Conservation (phyloP, 192 early-diverging fungal genomes). For the Piromyces finnis region DNA sequence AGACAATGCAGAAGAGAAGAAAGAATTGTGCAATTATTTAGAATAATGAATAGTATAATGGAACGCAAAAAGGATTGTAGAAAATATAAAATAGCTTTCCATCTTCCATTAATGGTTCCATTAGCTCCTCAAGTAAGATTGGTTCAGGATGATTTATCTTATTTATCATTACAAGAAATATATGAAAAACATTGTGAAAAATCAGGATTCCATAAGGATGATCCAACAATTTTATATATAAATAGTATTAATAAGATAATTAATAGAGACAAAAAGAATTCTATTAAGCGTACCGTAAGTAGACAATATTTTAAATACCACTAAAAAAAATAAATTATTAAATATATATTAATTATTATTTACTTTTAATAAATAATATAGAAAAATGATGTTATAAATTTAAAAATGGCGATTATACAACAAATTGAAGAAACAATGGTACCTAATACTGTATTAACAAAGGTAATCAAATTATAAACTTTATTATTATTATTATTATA, state of each 20-base stretch:
- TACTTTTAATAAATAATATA: conserved; percentile 9
- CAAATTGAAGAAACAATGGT: conserved; percentile 70
- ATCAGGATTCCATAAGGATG: conserved; percentile 64
- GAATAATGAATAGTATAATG: conserved; percentile 73
- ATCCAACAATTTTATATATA: conserved; percentile 64
- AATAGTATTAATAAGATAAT: conserved; percentile 49
- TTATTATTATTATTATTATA: background rate
- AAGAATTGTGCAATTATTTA: conserved; percentile 83
- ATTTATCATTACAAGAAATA: conserved; percentile 78
- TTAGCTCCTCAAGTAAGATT: conserved; percentile 81
- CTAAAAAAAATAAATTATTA: too few species aligned
- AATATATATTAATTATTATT: background rate
- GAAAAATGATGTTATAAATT: conserved; percentile 48
- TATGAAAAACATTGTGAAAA: conserved; percentile 74
- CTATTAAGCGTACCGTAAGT: conserved; percentile 31
- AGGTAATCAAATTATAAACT: conserved; percentile 17
- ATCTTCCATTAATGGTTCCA: conserved; percentile 80
- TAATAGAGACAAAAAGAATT: conserved; percentile 1
- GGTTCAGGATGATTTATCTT: conserved; percentile 79
- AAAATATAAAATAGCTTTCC: conserved; percentile 58
- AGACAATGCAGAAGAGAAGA: conserved; percentile 85
- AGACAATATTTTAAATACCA: background rate
- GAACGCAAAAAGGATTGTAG: conserved; percentile 69
- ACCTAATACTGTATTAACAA: conserved; percentile 65
- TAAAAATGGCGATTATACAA: conserved; percentile 74